These are phyloP conservation scores for Dioscorea zingiberensis DNA, from an alignment of 106 monocot species.

Conservation along the genomic window DNA sequence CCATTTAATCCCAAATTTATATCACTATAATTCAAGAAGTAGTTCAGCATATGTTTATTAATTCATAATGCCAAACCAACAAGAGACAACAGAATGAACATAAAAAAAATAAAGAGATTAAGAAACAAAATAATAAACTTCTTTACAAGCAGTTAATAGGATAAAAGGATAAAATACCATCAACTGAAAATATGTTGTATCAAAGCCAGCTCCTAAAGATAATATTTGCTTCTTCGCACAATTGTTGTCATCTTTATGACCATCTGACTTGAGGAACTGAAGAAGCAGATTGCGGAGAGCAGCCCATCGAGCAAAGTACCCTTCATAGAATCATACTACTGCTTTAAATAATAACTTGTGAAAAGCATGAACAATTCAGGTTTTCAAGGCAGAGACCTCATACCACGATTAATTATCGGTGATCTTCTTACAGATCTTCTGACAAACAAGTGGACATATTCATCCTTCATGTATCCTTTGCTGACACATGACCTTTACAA, in stretches of 20 bases:
- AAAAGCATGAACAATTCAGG: too few relatives aligned
- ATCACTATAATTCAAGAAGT: too few relatives aligned
- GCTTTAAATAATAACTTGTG: too few relatives aligned
- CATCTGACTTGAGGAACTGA: conserved; percentile 59
- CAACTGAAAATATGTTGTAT: conserved; percentile 91
- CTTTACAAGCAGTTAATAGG: too few relatives aligned
- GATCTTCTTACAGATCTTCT: conserved; percentile 67
- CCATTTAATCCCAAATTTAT: too few relatives aligned
- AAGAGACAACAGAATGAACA: too few relatives aligned
- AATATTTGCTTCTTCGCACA: conserved; percentile 70
- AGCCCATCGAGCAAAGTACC: conserved; percentile 93
- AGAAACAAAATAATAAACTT: too few relatives aligned
- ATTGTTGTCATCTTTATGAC: conserved; percentile 4
- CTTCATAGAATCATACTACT: conserved; percentile 19
- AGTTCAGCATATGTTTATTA: too few relatives aligned
- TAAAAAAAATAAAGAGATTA: too few relatives aligned
- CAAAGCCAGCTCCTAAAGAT: conserved; percentile 96
- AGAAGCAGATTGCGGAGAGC: conserved; percentile 71
- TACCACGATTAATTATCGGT: conserved; percentile 97
- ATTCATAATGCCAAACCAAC: too few relatives aligned
- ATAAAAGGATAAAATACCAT: conserved; percentile 25
- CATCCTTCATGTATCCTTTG: conserved; percentile 96
- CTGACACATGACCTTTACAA: conserved; percentile 70
- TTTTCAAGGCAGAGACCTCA: neutral
- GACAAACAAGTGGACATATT: conserved; percentile 84